Percentiles rank a stretch among this genome's conserved stretches.
Conservation (phyloP, 805 yeast species). For the Pichia sporocuriosa region DNA sequence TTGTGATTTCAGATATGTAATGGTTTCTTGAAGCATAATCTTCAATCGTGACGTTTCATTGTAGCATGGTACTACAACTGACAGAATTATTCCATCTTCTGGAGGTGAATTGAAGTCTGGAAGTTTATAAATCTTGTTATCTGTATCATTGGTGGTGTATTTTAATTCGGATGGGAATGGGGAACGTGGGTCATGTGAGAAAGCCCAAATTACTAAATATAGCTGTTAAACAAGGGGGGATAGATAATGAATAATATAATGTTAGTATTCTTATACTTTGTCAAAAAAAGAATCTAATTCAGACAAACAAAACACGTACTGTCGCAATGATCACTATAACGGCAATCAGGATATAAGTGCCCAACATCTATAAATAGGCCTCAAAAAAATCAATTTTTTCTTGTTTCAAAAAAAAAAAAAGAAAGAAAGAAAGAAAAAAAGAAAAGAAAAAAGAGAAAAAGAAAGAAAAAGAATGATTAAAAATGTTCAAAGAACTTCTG, state of each 20-base stretch:
- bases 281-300: background rate
- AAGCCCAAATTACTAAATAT: conserved; percentile 29
- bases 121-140: conserved; percentile 27
- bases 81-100: conserved; percentile 43
- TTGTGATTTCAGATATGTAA: conserved; percentile 39
- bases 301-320: too few relatives aligned
- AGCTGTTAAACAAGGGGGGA: too few relatives aligned
- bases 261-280: conserved; percentile 2
- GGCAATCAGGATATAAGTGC: too few relatives aligned
- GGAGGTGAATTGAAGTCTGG: conserved; percentile 29
- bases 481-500: too few relatives aligned
- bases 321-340: too few relatives aligned
- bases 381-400: too few relatives aligned
- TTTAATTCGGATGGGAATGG: conserved; percentile 46
- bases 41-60: conserved; percentile 75
- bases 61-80: conserved; percentile 89
- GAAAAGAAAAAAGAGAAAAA: too few relatives aligned
- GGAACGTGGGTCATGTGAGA: conserved; percentile 60
- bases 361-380: too few relatives aligned
- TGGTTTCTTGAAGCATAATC: conserved; percentile 64
- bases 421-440: too few relatives aligned
- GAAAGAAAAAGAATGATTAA: too few relatives aligned
- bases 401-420: too few relatives aligned
- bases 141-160: conserved; percentile 43
- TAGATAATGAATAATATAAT: background rate